Conservation (phyloP, 306 rosid species). For the Dalbergia cochinchinensis region DNA sequence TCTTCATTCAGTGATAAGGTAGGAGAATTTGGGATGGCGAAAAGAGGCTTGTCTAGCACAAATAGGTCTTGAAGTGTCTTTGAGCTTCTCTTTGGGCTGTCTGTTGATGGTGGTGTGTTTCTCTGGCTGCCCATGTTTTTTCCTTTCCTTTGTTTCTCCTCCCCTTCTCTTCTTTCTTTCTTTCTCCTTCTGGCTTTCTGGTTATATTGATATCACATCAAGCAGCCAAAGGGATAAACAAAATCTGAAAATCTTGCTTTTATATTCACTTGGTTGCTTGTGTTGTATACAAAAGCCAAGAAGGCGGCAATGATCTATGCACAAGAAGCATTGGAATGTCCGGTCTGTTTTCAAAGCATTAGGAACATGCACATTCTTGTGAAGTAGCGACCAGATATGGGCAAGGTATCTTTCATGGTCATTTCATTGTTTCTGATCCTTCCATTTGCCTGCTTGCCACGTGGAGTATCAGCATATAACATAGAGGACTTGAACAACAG, state of each 20-base stretch:
- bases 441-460: slow-evolving; percentile 52
- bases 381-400: slow-evolving; percentile 36
- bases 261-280: slow-evolving; percentile 30
- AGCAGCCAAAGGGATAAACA: slow-evolving; percentile 34
- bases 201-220: slow-evolving; percentile 23
- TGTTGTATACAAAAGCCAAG: slow-evolving; percentile 43
- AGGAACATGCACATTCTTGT: slow-evolving; percentile 26
- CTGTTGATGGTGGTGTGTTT: slow-evolving; percentile 28
- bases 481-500: slow-evolving; percentile 45
- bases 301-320: slow-evolving; percentile 51
- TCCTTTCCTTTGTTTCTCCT: not conserved
- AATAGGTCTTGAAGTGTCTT: slow-evolving; percentile 63
- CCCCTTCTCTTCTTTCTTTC: not conserved
- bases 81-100: slow-evolving; percentile 42
- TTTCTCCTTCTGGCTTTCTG: slow-evolving; percentile 14
- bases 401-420: slow-evolving; percentile 27
- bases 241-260: slow-evolving; percentile 14
- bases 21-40: slow-evolving; percentile 42
- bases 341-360: slow-evolving; percentile 38
- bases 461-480: slow-evolving; percentile 37
- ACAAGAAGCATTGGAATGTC: slow-evolving; percentile 60
- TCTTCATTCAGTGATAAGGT: slow-evolving; percentile 58
- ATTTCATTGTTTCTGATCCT: slow-evolving; percentile 45
- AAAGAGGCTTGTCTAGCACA: slow-evolving; percentile 47
- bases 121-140: slow-evolving; percentile 53